Conservation (phyloP, 768 basidiomycete species). For the Floccularia luteovirens region DNA sequence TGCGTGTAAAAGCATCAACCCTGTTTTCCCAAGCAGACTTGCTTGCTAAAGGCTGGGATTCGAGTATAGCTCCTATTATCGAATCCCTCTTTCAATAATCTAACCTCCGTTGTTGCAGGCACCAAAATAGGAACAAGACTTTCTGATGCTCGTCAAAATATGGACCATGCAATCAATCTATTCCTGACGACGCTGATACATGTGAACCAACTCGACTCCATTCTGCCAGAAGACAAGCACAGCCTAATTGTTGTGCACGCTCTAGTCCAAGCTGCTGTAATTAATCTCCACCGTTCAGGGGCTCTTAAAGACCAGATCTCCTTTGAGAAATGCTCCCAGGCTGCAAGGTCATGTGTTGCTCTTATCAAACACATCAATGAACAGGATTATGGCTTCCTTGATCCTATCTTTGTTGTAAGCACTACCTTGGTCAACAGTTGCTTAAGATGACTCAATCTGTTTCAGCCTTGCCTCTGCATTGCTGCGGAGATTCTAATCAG, state of each 20-base stretch:
- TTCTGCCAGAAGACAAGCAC: conserved; percentile 51
- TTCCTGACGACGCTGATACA: conserved; percentile 61
- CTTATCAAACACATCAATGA: conserved; percentile 59
- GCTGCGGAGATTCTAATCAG: conserved; percentile 61
- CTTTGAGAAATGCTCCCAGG: conserved; percentile 60
- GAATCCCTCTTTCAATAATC: conserved; percentile 2
- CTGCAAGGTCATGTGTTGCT: conserved; percentile 52
- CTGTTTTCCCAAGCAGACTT: conserved; percentile 63
- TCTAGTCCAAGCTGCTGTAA: conserved; percentile 56
- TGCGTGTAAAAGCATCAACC: conserved; percentile 72
- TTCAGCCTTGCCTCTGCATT: conserved; percentile 70
- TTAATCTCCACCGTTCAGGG: conserved; percentile 59
- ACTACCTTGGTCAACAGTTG: conserved; percentile 7
- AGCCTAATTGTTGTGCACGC: conserved; percentile 55
- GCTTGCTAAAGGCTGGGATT: conserved; percentile 52
- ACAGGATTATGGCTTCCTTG: conserved; percentile 62
- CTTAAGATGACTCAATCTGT: conserved; percentile 4
- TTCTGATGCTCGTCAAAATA: conserved; percentile 47
- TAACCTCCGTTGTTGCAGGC: conserved; percentile 17
- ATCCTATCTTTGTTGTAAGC: conserved; percentile 70
- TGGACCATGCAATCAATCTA: conserved; percentile 58
- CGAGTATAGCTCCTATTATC: too few species aligned
- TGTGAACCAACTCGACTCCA: conserved; percentile 52
- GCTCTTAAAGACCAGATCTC: conserved; percentile 50
- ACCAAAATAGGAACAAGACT: conserved; percentile 38